phyloP scores from a whole-genome alignment of 441 rosid species.

The Syzygium syzygioides region DNA sequence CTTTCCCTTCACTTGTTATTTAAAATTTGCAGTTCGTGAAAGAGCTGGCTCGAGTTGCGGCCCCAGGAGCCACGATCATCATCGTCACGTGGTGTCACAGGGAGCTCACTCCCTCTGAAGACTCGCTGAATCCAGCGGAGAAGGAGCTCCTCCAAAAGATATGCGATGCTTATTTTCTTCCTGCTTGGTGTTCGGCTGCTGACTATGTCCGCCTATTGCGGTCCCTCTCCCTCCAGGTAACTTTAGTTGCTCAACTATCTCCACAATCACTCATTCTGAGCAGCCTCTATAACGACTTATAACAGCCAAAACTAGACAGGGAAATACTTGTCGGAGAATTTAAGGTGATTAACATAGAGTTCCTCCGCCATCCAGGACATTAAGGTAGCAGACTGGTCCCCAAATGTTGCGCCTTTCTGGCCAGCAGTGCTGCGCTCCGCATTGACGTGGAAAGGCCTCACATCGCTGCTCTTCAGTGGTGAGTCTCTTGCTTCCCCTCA shows the following conservation, averaged over 20 bases:
- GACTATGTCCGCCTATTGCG: constrained; percentile 62
- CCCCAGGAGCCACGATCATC: constrained; percentile 77
- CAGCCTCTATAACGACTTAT: background rate
- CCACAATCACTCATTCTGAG: background rate
- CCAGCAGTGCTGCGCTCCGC: constrained; percentile 81
- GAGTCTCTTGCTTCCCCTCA: constrained; percentile 1
- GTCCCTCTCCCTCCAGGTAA: constrained; percentile 53
- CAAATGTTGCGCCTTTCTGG: constrained; percentile 86
- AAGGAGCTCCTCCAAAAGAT: constrained; percentile 49
- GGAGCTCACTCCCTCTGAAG: constrained; percentile 56
- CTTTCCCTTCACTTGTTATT: background rate
- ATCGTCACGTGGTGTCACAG: constrained; percentile 93
- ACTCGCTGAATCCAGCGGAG: constrained; percentile 70
- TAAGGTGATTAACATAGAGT: background rate
- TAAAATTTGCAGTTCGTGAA: constrained; percentile 53
- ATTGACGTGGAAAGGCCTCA: constrained; percentile 72
- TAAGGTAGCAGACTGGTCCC: constrained; percentile 76
- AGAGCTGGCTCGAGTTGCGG: constrained; percentile 77
- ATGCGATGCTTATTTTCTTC: constrained; percentile 69
- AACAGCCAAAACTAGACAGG: background rate
- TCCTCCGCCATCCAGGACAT: constrained; percentile 43
- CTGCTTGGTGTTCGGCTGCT: constrained; percentile 82
- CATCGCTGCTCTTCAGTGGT: constrained; percentile 67
- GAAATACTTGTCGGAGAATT: background rate
- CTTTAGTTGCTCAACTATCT: background rate